Conservation (phyloP, 2,329 filamentous ascomycete genomes). For the Aureobasidium zeae region DNA sequence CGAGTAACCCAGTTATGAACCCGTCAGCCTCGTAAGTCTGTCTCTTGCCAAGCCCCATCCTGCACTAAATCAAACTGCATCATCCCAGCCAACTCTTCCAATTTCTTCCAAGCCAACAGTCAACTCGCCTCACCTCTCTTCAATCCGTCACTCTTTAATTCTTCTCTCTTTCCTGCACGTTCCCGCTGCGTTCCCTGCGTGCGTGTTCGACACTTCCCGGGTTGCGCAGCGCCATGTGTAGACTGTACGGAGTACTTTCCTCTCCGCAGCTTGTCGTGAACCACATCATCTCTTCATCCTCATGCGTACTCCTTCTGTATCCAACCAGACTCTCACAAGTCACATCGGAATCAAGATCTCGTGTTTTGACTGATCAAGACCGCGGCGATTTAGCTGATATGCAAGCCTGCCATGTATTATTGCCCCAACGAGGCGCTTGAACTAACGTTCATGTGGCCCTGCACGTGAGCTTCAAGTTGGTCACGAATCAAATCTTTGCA, state of each 20-base stretch:
- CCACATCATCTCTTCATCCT: no score
- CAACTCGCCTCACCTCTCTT: neutral
- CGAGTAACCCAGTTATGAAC: neutral
- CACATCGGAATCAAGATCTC: neutral
- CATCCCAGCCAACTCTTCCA: neutral
- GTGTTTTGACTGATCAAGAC: neutral
- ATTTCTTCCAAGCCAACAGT: neutral
- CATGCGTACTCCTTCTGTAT: no score
- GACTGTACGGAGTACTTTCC: no score
- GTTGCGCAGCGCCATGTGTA: slow-evolving; percentile 14
- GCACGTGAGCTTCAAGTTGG: slow-evolving; percentile 6
- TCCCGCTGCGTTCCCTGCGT: slow-evolving; percentile 11
- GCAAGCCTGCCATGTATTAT: neutral
- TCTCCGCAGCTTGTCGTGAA: no score
- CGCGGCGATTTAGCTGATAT: neutral
- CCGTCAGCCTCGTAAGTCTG: slow-evolving; percentile 9
- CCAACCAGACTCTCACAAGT: neutral
- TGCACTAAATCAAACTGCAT: no score
- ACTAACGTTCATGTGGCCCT: slow-evolving; percentile 11
- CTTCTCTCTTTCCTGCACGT: slow-evolving; percentile 6
- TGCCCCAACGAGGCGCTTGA: slow-evolving; percentile 1
- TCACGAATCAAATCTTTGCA: slow-evolving; percentile 7
- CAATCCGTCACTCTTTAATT: neutral
- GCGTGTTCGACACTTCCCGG: slow-evolving; percentile 5
- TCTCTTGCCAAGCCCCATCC: slow-evolving; percentile 6